Conservation (phyloP, 208 protist genomes). For the Trypanosoma brucei region DNA sequence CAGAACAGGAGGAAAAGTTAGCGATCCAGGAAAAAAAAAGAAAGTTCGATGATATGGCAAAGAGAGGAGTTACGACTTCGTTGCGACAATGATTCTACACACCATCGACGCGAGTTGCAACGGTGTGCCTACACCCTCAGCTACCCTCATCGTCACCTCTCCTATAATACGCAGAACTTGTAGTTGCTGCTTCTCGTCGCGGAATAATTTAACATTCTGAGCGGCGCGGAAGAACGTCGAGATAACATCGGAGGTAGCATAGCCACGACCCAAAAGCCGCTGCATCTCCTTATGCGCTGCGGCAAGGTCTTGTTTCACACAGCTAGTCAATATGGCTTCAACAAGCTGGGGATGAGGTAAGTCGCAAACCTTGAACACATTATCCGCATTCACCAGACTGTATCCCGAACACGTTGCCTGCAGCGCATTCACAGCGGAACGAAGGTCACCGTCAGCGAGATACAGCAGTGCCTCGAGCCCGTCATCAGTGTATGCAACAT, state of each 20-base stretch:
- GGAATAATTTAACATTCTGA: conserved; percentile 53
- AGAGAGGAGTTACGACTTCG: conserved; percentile 8
- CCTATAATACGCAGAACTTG: conserved; percentile 75
- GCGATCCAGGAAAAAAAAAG: not conserved
- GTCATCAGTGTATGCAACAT: conserved; percentile 89
- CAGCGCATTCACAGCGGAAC: conserved; percentile 97
- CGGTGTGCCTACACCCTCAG: conserved; percentile 75
- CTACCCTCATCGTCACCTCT: conserved; percentile 84
- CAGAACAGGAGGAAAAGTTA: too few species aligned
- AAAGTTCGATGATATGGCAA: conserved; percentile 8
- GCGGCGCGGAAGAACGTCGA: conserved; percentile 93
- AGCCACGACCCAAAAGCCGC: conserved; percentile 86
- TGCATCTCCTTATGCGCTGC: conserved; percentile 79
- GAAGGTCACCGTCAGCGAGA: conserved; percentile 96
- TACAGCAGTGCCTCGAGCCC: conserved; percentile 97
- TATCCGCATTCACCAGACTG: conserved; percentile 93
- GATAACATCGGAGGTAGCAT: conserved; percentile 96
- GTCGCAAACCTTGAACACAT: conserved; percentile 99
- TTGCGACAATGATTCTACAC: conserved; percentile 47
- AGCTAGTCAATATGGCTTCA: conserved; percentile 86
- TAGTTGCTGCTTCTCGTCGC: conserved; percentile 73
- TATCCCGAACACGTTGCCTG: conserved; percentile 96
- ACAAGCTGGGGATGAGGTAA: conserved; percentile 96
- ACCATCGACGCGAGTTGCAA: conserved; percentile 87
- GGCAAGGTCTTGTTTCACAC: conserved; percentile 74